A percentile compares a stretch with the other conserved stretches of the same genome.
Conservation (phyloP, 495 filamentous ascomycete genomes). For the Tuber aestivum region DNA sequence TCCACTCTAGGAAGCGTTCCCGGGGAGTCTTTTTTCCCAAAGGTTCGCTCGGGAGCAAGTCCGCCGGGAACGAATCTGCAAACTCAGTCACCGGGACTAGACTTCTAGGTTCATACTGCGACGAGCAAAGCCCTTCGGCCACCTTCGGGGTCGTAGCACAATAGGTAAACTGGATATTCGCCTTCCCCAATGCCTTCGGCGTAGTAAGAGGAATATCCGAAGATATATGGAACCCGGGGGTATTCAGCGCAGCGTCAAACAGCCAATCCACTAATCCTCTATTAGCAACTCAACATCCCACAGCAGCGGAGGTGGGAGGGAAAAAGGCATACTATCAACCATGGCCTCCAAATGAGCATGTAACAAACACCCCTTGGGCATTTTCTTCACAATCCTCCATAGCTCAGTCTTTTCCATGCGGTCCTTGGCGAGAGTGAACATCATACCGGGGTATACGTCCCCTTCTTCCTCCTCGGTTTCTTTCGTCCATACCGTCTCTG, state of each 20-base stretch:
- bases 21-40: constrained; percentile 46
- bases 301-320: background rate
- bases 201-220: constrained; percentile 52
- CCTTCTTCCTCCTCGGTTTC: constrained; percentile 60
- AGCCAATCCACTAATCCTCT: constrained; percentile 58
- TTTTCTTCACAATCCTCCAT: constrained; percentile 73
- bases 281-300: background rate
- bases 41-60: constrained; percentile 25
- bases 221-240: constrained; percentile 66
- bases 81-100: constrained; percentile 58
- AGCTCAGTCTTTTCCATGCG: constrained; percentile 74
- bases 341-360: constrained; percentile 87
- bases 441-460: constrained; percentile 74
- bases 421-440: constrained; percentile 73
- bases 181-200: constrained; percentile 48
- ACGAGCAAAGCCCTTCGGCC: constrained; percentile 55
- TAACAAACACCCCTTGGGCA: constrained; percentile 88
- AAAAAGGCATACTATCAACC: constrained; percentile 55
- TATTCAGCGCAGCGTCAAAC: constrained; percentile 62
- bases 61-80: constrained; percentile 65
- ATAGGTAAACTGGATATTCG: constrained; percentile 54
- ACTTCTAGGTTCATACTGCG: constrained; percentile 53
- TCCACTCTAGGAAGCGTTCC: constrained; percentile 67
- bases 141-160: constrained; percentile 34
- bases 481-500: constrained; percentile 62